phyloP scores from a whole-genome alignment of 495 filamentous ascomycete species.

The Penicillium herquei region DNA sequence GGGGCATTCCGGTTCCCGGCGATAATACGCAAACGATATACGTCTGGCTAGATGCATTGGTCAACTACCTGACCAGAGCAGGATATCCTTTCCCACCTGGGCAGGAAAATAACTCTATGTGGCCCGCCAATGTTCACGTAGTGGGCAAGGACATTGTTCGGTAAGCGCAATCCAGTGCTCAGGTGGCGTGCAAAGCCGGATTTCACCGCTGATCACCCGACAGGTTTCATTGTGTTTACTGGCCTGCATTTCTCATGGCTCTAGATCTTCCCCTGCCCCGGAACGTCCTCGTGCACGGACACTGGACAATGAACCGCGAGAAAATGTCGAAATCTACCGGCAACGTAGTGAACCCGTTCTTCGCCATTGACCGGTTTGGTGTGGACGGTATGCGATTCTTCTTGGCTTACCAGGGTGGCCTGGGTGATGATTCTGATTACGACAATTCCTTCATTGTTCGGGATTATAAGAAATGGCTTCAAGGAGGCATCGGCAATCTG shows the following conservation, averaged over 20 bases:
- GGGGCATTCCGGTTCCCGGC: conserved; percentile 88
- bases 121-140: conserved; percentile 91
- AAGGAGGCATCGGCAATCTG: conserved; percentile 76
- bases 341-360: conserved; percentile 93
- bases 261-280: conserved; percentile 80
- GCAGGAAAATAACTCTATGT: conserved; percentile 58
- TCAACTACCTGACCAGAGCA: conserved; percentile 87
- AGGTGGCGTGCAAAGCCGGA: neutral
- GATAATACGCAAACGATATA: conserved; percentile 90
- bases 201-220: conserved; percentile 14
- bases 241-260: conserved; percentile 94
- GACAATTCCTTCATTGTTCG: conserved; percentile 71
- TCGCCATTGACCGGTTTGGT: conserved; percentile 85
- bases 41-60: conserved; percentile 93
- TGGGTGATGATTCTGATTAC: conserved; percentile 78
- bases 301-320: conserved; percentile 84
- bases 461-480: conserved; percentile 75
- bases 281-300: conserved; percentile 81
- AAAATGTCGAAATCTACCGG: conserved; percentile 97
- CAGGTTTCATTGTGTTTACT: conserved; percentile 93
- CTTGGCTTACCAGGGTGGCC: conserved; percentile 71
- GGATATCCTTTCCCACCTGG: conserved; percentile 81
- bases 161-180: conserved; percentile 25
- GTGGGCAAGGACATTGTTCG: conserved; percentile 95
- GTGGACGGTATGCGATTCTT: conserved; percentile 87